Conservation (phyloP, 164 flowering plant genomes). For the Kalanchoe fedtschenkoi region DNA sequence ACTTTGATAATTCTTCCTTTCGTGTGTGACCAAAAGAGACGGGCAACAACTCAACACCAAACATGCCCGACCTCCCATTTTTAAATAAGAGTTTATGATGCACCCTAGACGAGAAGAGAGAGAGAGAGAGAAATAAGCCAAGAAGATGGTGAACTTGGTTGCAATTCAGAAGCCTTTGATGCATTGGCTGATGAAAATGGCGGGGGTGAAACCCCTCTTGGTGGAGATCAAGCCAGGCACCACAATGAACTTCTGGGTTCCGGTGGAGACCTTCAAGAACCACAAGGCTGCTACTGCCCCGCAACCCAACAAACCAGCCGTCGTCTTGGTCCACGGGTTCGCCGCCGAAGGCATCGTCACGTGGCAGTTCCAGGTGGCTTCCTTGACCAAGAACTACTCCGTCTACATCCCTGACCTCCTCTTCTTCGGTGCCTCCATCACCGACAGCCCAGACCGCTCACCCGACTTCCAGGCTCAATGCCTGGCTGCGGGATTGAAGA, state of each 20-base stretch:
- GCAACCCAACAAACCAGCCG: conserved; percentile 32
- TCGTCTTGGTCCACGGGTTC: conserved; percentile 68
- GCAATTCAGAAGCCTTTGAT: conserved; percentile 68
- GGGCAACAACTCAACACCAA: conserved; percentile 6
- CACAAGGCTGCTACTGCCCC: neutral
- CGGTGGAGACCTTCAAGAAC: conserved; percentile 30
- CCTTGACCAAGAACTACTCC: conserved; percentile 46
- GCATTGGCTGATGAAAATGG: conserved; percentile 67
- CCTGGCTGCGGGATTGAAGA: conserved; percentile 34
- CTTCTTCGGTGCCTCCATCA: conserved; percentile 59
- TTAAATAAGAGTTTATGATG: no score
- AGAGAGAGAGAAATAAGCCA: conserved; percentile 8
- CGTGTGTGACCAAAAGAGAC: no score
- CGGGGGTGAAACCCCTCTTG: conserved; percentile 48
- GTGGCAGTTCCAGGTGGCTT: conserved; percentile 79
- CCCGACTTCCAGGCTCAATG: conserved; percentile 64
- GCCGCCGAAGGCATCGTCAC: conserved; percentile 81
- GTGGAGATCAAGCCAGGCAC: conserved; percentile 72
- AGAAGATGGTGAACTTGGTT: conserved; percentile 80
- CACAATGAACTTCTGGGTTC: conserved; percentile 77
- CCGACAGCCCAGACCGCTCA: conserved; percentile 40
- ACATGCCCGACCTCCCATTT: neutral
- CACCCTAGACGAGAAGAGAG: no score
- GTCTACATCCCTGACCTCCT: conserved; percentile 76
- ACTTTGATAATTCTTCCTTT: neutral